Percentiles rank a stretch among this genome's conserved stretches.
Evolutionary conservation across 78 protist genomes (phyloP).

Genomic region (Ministeria vibrans): DNA sequence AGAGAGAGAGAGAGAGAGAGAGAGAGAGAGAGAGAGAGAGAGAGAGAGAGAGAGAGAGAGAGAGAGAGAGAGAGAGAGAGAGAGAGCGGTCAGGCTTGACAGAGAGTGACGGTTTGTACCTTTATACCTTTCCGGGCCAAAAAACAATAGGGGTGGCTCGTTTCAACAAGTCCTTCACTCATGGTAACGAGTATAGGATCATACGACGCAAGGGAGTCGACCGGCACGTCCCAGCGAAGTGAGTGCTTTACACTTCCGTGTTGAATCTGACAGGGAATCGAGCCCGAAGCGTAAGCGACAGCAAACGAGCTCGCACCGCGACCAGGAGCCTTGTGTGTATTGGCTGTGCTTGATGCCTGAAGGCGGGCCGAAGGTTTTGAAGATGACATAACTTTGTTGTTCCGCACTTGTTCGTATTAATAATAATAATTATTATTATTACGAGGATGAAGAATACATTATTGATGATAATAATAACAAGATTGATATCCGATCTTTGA

Average conservation of each 20-base stretch:
- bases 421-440: too few species aligned
- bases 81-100: background rate
- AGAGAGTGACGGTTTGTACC: background rate
- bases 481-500: too few species aligned
- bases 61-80: constrained; percentile 1
- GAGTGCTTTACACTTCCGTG: background rate
- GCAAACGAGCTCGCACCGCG: too few species aligned
- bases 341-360: too few species aligned
- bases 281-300: too few species aligned
- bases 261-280: background rate
- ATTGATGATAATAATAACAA: too few species aligned
- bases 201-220: background rate
- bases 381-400: too few species aligned
- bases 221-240: background rate
- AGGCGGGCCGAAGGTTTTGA: too few species aligned
- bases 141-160: background rate
- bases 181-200: background rate
- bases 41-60: constrained; percentile 1
- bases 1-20: constrained; percentile 5
- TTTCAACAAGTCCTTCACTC: background rate
- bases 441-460: too few species aligned
- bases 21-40: constrained; percentile 10
- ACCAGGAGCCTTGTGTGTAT: too few species aligned
- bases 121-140: background rate
- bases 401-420: too few species aligned